Evolutionary conservation across 495 filamentous ascomycete species (phyloP).

Genomic region (Xylaria longipes): DNA sequence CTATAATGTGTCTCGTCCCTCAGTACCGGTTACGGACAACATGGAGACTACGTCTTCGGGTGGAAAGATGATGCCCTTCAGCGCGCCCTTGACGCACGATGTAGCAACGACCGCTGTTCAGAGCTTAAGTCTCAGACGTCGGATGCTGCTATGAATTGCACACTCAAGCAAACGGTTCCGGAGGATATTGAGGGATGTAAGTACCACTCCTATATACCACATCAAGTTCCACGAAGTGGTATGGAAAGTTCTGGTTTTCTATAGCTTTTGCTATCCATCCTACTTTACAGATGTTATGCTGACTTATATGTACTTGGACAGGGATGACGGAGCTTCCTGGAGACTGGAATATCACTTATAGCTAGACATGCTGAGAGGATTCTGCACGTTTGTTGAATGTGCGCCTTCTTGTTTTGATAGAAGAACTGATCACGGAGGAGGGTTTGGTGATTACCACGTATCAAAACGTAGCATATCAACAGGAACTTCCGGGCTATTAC

Average conservation of each 20-base stretch:
- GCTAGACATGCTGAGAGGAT: background rate
- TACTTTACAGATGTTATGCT: background rate
- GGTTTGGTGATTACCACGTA: background rate
- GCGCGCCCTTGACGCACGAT: constrained; percentile 50
- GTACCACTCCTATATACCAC: constrained; percentile 10
- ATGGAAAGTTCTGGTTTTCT: background rate
- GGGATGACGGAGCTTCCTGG: constrained; percentile 36
- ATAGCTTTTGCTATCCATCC: background rate
- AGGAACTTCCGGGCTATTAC: background rate
- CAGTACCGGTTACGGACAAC: constrained; percentile 51
- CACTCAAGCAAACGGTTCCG: constrained; percentile 43
- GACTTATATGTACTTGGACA: background rate
- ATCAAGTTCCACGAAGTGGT: background rate
- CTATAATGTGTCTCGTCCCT: background rate
- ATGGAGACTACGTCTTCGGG: constrained; percentile 58
- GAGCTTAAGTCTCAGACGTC: constrained; percentile 46
- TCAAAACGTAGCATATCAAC: background rate
- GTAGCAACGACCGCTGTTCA: constrained; percentile 43
- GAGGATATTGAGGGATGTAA: constrained; percentile 54
- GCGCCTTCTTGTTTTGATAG: background rate
- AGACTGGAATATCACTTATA: constrained; percentile 35
- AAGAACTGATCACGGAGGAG: background rate
- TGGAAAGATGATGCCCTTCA: constrained; percentile 53
- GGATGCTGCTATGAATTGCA: constrained; percentile 48
- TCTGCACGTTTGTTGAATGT: background rate